These are phyloP conservation scores for Hymenoscyphus linearis DNA, from an alignment of 2,329 filamentous ascomycete species.

Conservation along the genomic window DNA sequence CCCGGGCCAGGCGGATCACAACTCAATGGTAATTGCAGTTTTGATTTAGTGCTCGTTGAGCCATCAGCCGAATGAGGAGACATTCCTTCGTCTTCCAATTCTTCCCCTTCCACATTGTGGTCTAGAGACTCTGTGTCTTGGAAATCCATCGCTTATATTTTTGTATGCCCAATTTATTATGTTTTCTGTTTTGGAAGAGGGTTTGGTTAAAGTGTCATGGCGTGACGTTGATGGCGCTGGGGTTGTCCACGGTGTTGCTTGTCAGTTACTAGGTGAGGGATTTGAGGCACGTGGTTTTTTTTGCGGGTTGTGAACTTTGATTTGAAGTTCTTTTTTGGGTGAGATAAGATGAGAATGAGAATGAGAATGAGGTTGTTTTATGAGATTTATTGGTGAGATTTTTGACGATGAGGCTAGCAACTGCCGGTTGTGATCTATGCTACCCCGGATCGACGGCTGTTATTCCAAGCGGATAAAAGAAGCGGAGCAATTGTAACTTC, in stretches of 20 bases:
- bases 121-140: neutral
- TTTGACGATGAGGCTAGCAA: neutral
- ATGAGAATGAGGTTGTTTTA: neutral
- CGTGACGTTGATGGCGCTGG: neutral
- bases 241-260: neutral
- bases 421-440: neutral
- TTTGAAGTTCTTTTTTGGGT: neutral
- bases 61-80: neutral
- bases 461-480: neutral
- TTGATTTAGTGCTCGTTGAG: conserved; percentile 31
- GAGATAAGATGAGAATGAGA: no score
- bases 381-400: neutral
- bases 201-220: neutral
- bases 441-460: neutral
- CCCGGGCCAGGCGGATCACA: conserved; percentile 76
- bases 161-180: neutral
- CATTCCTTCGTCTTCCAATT: neutral
- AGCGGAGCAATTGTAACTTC: neutral
- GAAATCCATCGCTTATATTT: neutral
- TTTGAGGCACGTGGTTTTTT: neutral
- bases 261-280: neutral
- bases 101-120: neutral
- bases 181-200: no score
- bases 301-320: neutral
- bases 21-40: conserved; percentile 67